These are phyloP conservation scores for Anastatica hierochuntica DNA, from an alignment of 345 rosid genomes.

Conservation along the genomic window DNA sequence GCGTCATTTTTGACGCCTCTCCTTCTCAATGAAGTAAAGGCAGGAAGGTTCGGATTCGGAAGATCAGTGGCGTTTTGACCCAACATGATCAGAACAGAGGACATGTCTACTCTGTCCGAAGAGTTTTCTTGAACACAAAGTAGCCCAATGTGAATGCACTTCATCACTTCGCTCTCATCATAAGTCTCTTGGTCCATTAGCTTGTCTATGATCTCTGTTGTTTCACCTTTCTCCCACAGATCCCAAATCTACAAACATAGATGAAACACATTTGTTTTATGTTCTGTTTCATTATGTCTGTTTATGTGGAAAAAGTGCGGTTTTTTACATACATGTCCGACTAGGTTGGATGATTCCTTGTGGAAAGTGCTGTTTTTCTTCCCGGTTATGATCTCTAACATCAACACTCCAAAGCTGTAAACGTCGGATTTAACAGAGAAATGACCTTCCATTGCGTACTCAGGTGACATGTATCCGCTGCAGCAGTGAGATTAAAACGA, in stretches of 20 bases:
- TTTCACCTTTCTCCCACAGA: conserved; percentile 33
- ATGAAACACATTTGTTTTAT: background rate
- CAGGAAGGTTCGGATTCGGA: conserved; percentile 40
- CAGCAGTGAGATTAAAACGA: background rate
- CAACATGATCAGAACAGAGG: conserved; percentile 38
- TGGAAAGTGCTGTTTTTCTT: conserved; percentile 13
- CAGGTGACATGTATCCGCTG: conserved; percentile 27
- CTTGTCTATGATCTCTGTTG: conserved; percentile 26
- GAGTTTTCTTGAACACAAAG: conserved; percentile 53
- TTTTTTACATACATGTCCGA: conserved; percentile 12
- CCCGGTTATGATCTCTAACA: conserved; percentile 22
- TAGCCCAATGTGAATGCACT: conserved; percentile 50
- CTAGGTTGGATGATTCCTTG: conserved; percentile 8
- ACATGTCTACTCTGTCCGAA: conserved; percentile 42
- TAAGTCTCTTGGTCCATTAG: conserved; percentile 15
- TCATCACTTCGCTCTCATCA: conserved; percentile 22
- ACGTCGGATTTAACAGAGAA: conserved; percentile 17
- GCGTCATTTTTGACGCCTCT: background rate
- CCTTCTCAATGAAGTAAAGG: conserved; percentile 22
- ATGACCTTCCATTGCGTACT: conserved; percentile 24
- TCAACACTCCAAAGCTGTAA: conserved; percentile 25
- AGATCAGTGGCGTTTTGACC: conserved; percentile 23
- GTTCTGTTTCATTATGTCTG: background rate
- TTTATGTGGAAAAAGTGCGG: too few relatives aligned
- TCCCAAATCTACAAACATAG: conserved; percentile 17